Conservation (phyloP, 2,329 filamentous ascomycete species). For the Trichoderma koningiopsis region DNA sequence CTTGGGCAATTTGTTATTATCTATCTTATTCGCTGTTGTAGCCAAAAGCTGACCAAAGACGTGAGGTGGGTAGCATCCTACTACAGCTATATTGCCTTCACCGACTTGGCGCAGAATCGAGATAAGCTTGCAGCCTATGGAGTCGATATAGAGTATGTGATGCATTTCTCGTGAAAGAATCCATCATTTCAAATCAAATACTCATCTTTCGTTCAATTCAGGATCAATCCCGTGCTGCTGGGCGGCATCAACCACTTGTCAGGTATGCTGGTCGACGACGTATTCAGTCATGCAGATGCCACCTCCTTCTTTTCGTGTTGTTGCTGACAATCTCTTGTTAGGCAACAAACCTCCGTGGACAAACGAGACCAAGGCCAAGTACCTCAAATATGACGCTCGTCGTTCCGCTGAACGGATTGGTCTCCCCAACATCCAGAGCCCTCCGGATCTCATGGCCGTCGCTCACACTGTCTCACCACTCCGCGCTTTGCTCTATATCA, state of each 20-base stretch:
- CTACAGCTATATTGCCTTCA: conserved; percentile 59
- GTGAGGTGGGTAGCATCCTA: conserved; percentile 58
- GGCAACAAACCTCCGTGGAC: conserved; percentile 77
- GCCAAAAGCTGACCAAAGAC: background rate
- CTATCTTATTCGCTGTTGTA: background rate
- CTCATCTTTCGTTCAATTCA: conserved; percentile 36
- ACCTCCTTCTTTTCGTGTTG: background rate
- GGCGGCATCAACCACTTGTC: conserved; percentile 64
- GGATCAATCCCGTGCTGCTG: conserved; percentile 72
- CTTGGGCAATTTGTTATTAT: too few relatives aligned
- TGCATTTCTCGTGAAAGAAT: background rate
- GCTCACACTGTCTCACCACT: conserved; percentile 58
- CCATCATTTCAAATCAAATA: background rate
- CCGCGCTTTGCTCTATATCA: conserved; percentile 68
- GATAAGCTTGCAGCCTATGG: conserved; percentile 57
- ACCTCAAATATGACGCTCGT: conserved; percentile 49
- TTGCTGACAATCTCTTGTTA: conserved; percentile 32
- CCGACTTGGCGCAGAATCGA: conserved; percentile 60
- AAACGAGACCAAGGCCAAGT: conserved; percentile 66
- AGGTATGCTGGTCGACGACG: conserved; percentile 43
- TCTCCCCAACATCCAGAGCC: conserved; percentile 41
- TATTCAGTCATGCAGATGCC: background rate
- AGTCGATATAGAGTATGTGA: conserved; percentile 65
- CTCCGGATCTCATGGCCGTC: conserved; percentile 47
- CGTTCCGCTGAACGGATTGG: conserved; percentile 45